Percentiles rank a stretch among this genome's conserved stretches.
Evolutionary conservation across 257 asterid species (phyloP).

Genomic region (Solanum commersonii): DNA sequence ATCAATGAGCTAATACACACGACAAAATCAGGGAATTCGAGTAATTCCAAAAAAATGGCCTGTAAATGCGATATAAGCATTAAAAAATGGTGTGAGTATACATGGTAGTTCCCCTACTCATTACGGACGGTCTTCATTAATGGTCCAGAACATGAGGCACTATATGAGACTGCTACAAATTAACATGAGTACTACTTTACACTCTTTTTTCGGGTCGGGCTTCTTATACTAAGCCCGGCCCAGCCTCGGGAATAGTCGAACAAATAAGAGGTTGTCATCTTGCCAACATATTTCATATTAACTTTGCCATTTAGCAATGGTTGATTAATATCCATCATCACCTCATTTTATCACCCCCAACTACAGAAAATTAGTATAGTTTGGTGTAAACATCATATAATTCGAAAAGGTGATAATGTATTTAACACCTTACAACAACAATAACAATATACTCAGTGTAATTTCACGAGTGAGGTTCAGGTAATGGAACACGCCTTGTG

Average conservation of each 20-base stretch:
- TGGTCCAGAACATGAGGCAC: neutral
- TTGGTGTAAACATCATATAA: neutral
- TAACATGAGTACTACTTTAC: neutral
- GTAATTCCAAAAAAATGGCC: too few species aligned
- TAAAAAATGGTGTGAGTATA: too few species aligned
- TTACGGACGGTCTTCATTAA: too few species aligned
- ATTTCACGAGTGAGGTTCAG: neutral
- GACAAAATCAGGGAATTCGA: too few species aligned
- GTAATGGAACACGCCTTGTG: neutral
- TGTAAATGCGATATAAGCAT: too few species aligned
- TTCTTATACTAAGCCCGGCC: neutral
- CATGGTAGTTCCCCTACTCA: fast-evolving
- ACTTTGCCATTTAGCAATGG: neutral
- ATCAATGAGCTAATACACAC: too few species aligned
- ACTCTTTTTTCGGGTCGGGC: fast-evolving
- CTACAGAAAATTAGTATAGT: neutral
- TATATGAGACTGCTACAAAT: neutral
- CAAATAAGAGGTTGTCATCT: neutral
- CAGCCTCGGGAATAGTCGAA: neutral
- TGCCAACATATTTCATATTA: neutral
- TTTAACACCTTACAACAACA: neutral
- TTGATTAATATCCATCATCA: neutral
- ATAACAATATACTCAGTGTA: neutral
- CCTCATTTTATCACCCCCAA: neutral
- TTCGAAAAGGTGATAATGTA: neutral